Base-by-base conservation (phyloP, 2,329 filamentous ascomycete species). In the Arthrinium puccinioides region DNA sequence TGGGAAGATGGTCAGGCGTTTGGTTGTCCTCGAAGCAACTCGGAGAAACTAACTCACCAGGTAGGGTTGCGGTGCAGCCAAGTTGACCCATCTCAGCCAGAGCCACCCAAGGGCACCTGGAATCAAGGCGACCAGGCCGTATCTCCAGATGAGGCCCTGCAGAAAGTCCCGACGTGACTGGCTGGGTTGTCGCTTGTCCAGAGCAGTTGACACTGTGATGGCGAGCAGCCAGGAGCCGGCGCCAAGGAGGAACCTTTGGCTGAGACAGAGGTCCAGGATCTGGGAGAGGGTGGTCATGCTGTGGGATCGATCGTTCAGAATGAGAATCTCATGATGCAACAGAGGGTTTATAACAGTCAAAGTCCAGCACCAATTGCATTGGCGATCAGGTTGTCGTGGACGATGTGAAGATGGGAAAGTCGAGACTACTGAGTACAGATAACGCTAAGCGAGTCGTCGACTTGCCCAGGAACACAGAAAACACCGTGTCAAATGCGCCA, bases 1-100 rank as follows among this genome's bases (percentile, higher is more conserved):
- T 90, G n/a, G 25, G 19, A 26, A 35, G 29, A 35, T 16, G 15
- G 25, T 10, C 10, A 4, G 15, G 14, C 13, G 18, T 8, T 9
- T 42, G 32, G 36, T 35, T 19, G 9, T 9, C 32, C 11, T 20
- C 18, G 20, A 18, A 4, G 8, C 3, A 16, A 28, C 10, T 6
- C 16, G 8, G 18, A 8, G 11, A 14, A 25, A 21, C 8, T 32
- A 14, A 43, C 49, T 31, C 46, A 76, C 74, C 21, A 79, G 56
- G 45, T 79, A 79, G 0, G 74, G 73, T 39, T 73, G 65, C 3
- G 71, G 67, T 15, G 72, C 70, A 15, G 55, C 42, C 24, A 46
- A 33, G 21, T 56, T 58, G 9, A 70, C 63, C 4, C 60, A 45
- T 2, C 49, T 49, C 3, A 66, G 52, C 69, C 69, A 72, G 6